Evolutionary conservation across 2,329 filamentous ascomycete species (phyloP), one percentile per base, ranked within the genome.

Genomic region (Phialocephala subalpina): DNA sequence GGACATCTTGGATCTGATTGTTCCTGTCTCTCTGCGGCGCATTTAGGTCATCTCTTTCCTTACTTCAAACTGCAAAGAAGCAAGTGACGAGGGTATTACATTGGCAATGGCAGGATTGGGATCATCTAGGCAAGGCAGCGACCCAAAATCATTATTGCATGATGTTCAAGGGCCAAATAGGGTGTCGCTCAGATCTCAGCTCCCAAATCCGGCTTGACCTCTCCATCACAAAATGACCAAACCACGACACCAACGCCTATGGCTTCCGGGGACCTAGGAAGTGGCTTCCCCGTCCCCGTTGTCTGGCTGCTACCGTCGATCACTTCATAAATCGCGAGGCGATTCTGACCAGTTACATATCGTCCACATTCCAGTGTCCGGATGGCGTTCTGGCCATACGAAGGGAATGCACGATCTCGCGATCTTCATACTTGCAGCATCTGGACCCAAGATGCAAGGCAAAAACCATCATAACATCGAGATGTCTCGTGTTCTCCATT

Each of bases 261-360:
- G 7, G 27, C 40, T 27, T 14, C 18, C 58, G 40, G 63, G 57
- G 29, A 49, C 35, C 25, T 47, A 38, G 57, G 63, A 55, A 35
- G 29, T 33, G 53, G 29, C 56, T 65, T 65, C 63, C 63, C 63
- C 63, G 63, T 65, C 38, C 56, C 63, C 42, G 63, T 25, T 35
- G 47, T 47, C 57, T 64, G 47, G 47, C 47, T 60, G 62, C 57
- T 57, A 53, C 63, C 53, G 58, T 25, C 58, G 63, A 65, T 65
- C 63, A 57, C 29, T 57, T 38, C 40, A 47, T 33, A 5, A 33
- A 33, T 49, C 38, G 38, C 38, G 20, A 47, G 42, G 45, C n/a
- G 18, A 22, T 49, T 49, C 45, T 63, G 60, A 64, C 42, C 53
- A 63, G 65, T 67, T 64, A 64, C 62, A 67, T 60, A 59, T 49